These are phyloP conservation scores for Acanthamoeba polyphaga DNA, from an alignment of 208 protist genomes.

Conservation along the genomic window DNA sequence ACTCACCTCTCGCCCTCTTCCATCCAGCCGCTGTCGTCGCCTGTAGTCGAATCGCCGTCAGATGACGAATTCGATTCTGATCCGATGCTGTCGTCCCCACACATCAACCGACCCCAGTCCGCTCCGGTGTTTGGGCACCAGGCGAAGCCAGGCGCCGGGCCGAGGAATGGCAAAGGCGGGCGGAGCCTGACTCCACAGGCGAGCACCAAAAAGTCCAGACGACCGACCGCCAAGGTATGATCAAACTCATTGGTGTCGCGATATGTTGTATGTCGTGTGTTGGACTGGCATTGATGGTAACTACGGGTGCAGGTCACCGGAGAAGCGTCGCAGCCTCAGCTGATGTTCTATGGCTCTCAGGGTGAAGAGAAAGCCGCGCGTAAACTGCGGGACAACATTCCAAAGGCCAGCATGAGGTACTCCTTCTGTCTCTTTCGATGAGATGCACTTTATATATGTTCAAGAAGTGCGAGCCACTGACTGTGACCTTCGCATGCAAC, in stretches of 20 bases:
- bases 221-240: not conserved
- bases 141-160: not conserved
- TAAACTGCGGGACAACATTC: conserved; percentile 29
- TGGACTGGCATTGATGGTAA: no score
- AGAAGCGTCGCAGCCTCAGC: not conserved
- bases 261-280: not conserved
- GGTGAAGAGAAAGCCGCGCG: not conserved
- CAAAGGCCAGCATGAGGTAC: conserved; percentile 35
- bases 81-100: not conserved
- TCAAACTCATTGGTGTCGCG: no score
- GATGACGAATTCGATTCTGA: conserved; percentile 1
- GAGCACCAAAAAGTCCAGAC: not conserved
- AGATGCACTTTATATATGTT: no score
- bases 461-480: not conserved
- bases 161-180: not conserved
- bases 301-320: not conserved
- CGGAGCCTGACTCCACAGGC: not conserved
- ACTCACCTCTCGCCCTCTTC: not conserved
- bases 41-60: conserved; percentile 3
- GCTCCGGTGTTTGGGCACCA: no score
- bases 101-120: no score
- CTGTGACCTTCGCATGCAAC: not conserved
- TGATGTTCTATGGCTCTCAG: not conserved
- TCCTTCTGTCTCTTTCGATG: not conserved
- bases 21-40: conserved; percentile 29